Base-by-base conservation (phyloP, 2,329 filamentous ascomycete genomes). In the Sarocladiaceae sp. region DNA sequence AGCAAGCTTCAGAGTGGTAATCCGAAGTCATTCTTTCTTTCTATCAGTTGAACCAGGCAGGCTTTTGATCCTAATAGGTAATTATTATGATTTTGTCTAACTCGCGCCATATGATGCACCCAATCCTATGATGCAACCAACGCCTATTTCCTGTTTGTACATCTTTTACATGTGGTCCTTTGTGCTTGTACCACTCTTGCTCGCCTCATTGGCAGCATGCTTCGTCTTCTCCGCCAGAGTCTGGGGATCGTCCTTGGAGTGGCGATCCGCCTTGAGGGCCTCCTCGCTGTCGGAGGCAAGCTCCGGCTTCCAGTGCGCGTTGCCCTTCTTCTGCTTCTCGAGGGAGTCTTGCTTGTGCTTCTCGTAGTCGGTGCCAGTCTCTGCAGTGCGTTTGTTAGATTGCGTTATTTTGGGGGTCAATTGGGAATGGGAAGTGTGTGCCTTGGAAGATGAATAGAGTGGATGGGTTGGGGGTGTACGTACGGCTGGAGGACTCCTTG, bases 211-310 rank as follows among this genome's bases (percentile, higher is more conserved):
- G 1, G 79, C 74, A 47, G 72, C 59, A 55, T 66, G 61, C 70
- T 82, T 82, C 25, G 83, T 86, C 65, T 77, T 73, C 64, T 86
- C 72, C 71, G 85, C 78, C 66, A 86, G 62, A 50, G 69, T 61
- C 56, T 71, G 69, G 57, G 76, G 67, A 48, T 75, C 68, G 54
- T 73, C 68, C 37, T 69, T 60, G 11, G 36, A 18, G n/a, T 31
- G 25, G 11, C 80, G 80, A 65, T 87, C 87, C 36, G 83, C 87
- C 73, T 81, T 85, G 69, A 94, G 77, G 60, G 82, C 82, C 66
- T 88, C 87, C 74, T 95, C 90, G 68, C 86, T 88, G 69, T 90
- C 83, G 48, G 84, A 88, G 3, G 89, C 88, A 48, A 95, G 75
- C 66, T 87, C 84, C 20, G 86, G 77, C 71, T 88, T 87, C 89